Base-by-base conservation (phyloP, 2,329 filamentous ascomycete genomes). In the Karstenula rhodostoma region DNA sequence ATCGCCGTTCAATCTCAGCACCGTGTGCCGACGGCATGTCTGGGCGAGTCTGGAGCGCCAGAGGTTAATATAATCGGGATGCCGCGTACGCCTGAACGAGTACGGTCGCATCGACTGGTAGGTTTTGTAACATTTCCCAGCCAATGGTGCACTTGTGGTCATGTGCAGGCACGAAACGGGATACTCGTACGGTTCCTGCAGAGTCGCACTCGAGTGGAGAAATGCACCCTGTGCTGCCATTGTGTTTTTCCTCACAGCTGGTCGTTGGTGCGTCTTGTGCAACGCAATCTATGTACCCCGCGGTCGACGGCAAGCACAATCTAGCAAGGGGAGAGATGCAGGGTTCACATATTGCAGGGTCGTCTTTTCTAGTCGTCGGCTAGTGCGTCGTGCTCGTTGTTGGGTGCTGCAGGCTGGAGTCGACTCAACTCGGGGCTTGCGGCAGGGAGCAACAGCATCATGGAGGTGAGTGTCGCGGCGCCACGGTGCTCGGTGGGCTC, bases 211-310 rank as follows among this genome's bases (percentile, higher is more conserved):
- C 23, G 10, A n/a, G 44, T 57, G 55, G 54, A 50, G 43, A 42
- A 27, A 15, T 43, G 29, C 23, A 23, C 27, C 43, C 33, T 35
- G 54, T 54, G 54, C 33, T 47, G n/a, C 47, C 50, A 13, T 29
- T 53, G 42, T 48, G 37, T 32, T 19, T 40, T 33, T 48, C 32
- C 17, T 49, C 55, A 43, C 59, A 58, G 32, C 64, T 63, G 64
- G 67, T 64, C 59, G 66, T 61, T 72, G 68, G 70, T 64, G 71
- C 59, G 48, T 54, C 33, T 62, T 66, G 71, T 71, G 62, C 60
- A 69, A 73, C 65, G 64, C 71, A 67, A 74, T 76, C 67, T 71
- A 76, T 68, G 72, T 73, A 71, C 71, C 73, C 71, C 72, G 71
- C 73, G 68, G 64, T 59, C 62, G 52, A 68, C 62, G 62, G 68